A percentile compares a stretch with the other conserved stretches of the same genome.
These are phyloP conservation scores for Candida dajiaensis DNA, from an alignment of 805 yeast genomes.

Conservation along the genomic window DNA sequence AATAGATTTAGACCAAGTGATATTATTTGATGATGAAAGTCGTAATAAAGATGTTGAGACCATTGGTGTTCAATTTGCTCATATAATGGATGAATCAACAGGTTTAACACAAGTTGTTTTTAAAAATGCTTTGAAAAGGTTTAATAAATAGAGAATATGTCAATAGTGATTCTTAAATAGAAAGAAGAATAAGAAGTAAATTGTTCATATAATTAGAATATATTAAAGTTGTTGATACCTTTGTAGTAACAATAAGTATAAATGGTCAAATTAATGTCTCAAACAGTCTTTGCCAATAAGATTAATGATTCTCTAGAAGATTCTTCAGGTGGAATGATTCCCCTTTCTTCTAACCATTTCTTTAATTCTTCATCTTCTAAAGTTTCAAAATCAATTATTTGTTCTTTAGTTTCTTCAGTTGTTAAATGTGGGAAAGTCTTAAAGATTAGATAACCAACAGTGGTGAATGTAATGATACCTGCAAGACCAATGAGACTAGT, in stretches of 20 bases:
- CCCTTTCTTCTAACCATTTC: conserved; percentile 4
- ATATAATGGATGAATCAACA: conserved; percentile 44
- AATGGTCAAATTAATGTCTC: neutral
- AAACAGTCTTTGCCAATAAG: conserved; percentile 5
- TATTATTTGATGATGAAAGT: conserved; percentile 72
- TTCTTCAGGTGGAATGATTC: conserved; percentile 9
- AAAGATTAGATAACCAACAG: conserved; percentile 12
- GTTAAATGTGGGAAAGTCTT: conserved; percentile 15
- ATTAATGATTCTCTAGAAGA: conserved; percentile 7
- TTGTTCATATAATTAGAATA: no score
- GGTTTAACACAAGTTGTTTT: neutral
- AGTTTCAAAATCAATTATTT: conserved; percentile 3
- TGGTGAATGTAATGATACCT: conserved; percentile 12
- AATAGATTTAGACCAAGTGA: conserved; percentile 36
- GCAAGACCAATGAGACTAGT: conserved; percentile 7
- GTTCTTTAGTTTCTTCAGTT: neutral
- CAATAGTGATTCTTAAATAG: neutral
- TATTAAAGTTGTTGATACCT: no score
- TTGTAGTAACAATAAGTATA: no score
- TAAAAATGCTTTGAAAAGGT: neutral
- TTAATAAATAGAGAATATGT: neutral
- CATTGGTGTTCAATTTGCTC: conserved; percentile 65
- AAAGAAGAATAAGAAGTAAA: no score
- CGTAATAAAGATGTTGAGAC: conserved; percentile 71
- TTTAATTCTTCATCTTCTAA: conserved; percentile 9